Conservation (phyloP, 352 stramenopile species). For the Phytopythium montanum region DNA sequence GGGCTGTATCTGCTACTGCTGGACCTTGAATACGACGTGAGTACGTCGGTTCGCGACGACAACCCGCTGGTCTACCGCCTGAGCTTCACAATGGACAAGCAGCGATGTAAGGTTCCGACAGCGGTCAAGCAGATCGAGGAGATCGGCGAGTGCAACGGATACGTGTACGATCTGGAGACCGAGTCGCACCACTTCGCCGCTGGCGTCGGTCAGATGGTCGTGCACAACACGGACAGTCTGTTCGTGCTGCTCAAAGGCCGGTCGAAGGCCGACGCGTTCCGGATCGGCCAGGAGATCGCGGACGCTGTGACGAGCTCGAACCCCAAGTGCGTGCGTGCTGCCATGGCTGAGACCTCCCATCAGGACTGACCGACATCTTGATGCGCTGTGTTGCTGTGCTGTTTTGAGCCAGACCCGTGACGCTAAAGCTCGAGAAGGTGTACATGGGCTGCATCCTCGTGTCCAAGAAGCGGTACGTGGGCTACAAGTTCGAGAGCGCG, state of each 20-base stretch:
- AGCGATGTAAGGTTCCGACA: too few relatives aligned
- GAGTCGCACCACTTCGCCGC: too few relatives aligned
- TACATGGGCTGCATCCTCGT: constrained; percentile 91
- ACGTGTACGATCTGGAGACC: too few relatives aligned
- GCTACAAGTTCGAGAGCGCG: constrained; percentile 77
- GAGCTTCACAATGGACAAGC: too few relatives aligned
- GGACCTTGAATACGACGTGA: too few relatives aligned
- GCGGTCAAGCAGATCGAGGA: too few relatives aligned
- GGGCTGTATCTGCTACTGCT: too few relatives aligned
- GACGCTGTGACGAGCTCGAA: constrained; percentile 80
- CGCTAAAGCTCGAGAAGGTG: constrained; percentile 89
- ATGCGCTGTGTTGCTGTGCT: background rate
- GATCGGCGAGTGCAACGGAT: too few relatives aligned
- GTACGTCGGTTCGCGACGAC: too few relatives aligned
- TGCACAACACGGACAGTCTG: constrained; percentile 99
- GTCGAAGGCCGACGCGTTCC: constrained; percentile 92
- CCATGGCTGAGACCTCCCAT: background rate
- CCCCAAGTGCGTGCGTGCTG: constrained; percentile 49
- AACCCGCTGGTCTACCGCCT: too few relatives aligned
- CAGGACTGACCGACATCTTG: background rate
- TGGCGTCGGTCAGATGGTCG: too few relatives aligned
- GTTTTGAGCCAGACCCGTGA: constrained; percentile 49
- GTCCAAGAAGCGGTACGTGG: constrained; percentile 95
- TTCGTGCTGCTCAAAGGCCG: constrained; percentile 97
- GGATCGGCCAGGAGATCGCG: constrained; percentile 91